phyloP scores from a whole-genome alignment of 108 stramenopile species.

The Seminavis robusta region DNA sequence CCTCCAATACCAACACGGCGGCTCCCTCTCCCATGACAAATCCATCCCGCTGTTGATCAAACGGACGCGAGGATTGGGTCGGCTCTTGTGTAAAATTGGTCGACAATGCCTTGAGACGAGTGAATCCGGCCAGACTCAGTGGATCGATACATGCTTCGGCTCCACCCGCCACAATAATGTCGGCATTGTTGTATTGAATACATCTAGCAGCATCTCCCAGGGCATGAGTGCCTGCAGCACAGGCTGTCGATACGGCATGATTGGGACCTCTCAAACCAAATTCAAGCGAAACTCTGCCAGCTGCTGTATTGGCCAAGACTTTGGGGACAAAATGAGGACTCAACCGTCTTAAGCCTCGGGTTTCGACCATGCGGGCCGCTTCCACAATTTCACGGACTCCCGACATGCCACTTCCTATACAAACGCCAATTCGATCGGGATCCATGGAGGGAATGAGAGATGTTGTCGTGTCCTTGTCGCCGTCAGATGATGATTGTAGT shows the following conservation, averaged over 20 bases:
- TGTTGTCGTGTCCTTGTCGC: too few relatives aligned
- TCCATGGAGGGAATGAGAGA: constrained; percentile 5
- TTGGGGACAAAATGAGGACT: constrained; percentile 95
- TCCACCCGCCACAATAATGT: constrained; percentile 94
- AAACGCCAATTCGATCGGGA: constrained; percentile 61
- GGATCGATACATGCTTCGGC: constrained; percentile 92
- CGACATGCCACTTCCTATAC: constrained; percentile 89
- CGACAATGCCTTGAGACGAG: constrained; percentile 83
- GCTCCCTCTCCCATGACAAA: constrained; percentile 96
- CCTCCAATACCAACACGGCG: constrained; percentile 89
- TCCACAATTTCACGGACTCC: constrained; percentile 75
- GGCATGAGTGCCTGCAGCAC: constrained; percentile 92
- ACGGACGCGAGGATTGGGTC: constrained; percentile 71
- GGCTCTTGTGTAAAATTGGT: constrained; percentile 52
- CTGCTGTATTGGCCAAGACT: constrained; percentile 87
- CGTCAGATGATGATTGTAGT: too few relatives aligned
- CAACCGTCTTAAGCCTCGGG: constrained; percentile 39
- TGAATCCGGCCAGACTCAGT: constrained; percentile 88
- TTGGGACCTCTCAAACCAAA: constrained; percentile 83
- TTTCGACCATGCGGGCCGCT: constrained; percentile 36
- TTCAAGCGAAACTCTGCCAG: constrained; percentile 67
- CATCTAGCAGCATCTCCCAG: constrained; percentile 91
- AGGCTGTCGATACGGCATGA: constrained; percentile 83
- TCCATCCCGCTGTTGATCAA: constrained; percentile 83
- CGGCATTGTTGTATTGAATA: constrained; percentile 80